phyloP scores from a whole-genome alignment of 352 stramenopile species.

The Phytophthora pini region DNA sequence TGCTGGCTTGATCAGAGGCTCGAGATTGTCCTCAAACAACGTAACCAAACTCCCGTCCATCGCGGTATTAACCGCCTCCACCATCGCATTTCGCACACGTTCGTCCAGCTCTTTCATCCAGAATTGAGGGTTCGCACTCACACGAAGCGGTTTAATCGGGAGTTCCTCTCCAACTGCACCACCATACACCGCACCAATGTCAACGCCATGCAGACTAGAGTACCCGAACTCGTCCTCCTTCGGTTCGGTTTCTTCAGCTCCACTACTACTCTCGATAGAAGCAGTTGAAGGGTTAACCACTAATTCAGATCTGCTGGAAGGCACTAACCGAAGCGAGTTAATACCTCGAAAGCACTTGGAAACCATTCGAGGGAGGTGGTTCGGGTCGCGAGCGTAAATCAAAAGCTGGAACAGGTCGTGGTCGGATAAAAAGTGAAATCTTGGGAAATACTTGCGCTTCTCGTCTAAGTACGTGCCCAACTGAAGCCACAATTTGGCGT shows the following conservation, averaged over 20 bases:
- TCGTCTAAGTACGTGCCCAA: conserved; percentile 62
- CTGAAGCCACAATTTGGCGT: conserved; percentile 67
- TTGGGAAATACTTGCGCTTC: conserved; percentile 62
- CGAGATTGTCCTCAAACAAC: conserved; percentile 59
- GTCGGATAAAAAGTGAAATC: conserved; percentile 73
- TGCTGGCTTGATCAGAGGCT: conserved; percentile 34
- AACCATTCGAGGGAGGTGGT: conserved; percentile 44
- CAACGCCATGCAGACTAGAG: conserved; percentile 26
- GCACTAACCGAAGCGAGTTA: conserved; percentile 33
- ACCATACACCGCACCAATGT: conserved; percentile 54
- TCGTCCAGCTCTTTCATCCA: conserved; percentile 74
- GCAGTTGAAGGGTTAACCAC: neutral
- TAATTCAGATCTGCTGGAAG: conserved; percentile 14
- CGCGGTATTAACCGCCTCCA: conserved; percentile 34
- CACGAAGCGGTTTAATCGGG: conserved; percentile 45
- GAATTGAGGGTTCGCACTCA: conserved; percentile 57
- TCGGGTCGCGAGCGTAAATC: conserved; percentile 45
- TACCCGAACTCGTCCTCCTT: neutral
- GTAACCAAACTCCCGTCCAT: conserved; percentile 50
- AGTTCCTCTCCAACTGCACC: conserved; percentile 37
- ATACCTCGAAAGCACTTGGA: conserved; percentile 65
- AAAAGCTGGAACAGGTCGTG: conserved; percentile 67
- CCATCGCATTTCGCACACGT: conserved; percentile 45
- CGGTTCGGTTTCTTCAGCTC: neutral
- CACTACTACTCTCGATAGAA: neutral